Evolutionary conservation across 2,329 filamentous ascomycete species (phyloP).

Genomic region (Phialophora chinensis): DNA sequence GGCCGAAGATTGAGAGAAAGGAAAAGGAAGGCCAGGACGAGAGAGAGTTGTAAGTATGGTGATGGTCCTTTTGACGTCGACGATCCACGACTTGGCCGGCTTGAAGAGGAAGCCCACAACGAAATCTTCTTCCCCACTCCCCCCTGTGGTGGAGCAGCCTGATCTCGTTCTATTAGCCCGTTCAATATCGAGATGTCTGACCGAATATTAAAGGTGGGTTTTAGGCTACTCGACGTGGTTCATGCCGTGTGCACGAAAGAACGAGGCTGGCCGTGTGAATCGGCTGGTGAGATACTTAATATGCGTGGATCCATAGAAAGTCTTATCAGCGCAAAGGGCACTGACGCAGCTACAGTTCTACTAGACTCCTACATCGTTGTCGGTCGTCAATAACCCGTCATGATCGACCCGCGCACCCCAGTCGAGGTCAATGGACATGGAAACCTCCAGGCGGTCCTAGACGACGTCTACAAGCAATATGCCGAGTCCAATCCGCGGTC

Average conservation of each 20-base stretch:
- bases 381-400: neutral
- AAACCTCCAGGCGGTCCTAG: neutral
- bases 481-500: constrained; percentile 11
- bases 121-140: constrained; percentile 7
- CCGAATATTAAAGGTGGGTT: neutral
- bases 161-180: neutral
- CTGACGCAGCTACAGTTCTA: neutral
- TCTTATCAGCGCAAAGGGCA: neutral
- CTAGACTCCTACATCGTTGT: neutral
- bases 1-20: neutral
- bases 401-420: neutral
- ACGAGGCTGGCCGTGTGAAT: neutral
- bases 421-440: neutral
- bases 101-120: constrained; percentile 23
- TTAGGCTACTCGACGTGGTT: neutral
- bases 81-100: constrained; percentile 7
- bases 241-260: neutral
- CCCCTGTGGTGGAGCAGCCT: neutral
- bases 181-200: constrained; percentile 8
- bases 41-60: neutral
- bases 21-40: constrained; percentile 14
- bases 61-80: constrained; percentile 3
- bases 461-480: constrained; percentile 11
- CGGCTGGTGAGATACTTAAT: neutral
- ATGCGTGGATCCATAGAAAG: neutral